These are phyloP conservation scores for Penicillium brevicompactum DNA, from an alignment of 2,329 filamentous ascomycete species.

Conservation along the genomic window DNA sequence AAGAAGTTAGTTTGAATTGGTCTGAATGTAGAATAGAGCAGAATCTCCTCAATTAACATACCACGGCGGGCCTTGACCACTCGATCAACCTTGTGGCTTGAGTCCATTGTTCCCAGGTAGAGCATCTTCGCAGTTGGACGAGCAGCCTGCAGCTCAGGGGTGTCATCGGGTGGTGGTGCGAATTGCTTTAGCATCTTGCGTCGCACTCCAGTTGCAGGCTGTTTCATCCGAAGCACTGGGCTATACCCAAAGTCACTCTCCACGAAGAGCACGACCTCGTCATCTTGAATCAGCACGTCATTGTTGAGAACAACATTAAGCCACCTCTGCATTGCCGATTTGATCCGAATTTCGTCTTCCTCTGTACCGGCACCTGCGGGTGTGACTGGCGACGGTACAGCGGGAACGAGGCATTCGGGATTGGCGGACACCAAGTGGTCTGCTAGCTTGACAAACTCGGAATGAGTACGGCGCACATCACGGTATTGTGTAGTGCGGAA, in stretches of 20 bases:
- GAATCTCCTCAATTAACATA: constrained; percentile 46
- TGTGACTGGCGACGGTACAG: constrained; percentile 90
- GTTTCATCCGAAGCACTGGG: constrained; percentile 91
- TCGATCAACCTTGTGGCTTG: constrained; percentile 94
- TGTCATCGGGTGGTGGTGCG: constrained; percentile 94
- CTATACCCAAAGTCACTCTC: constrained; percentile 99
- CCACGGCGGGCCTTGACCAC: constrained; percentile 90
- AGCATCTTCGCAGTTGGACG: constrained; percentile 92
- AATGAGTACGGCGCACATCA: constrained; percentile 92
- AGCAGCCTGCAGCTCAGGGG: constrained; percentile 87
- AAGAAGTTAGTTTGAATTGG: constrained; percentile 7
- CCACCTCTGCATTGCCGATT: constrained; percentile 89
- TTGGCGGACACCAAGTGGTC: constrained; percentile 97
- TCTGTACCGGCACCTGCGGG: constrained; percentile 94
- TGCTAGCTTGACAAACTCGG: constrained; percentile 94
- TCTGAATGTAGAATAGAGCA: not conserved
- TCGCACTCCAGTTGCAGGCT: constrained; percentile 92
- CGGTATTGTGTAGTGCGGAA: constrained; percentile 98
- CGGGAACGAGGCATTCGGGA: constrained; percentile 89
- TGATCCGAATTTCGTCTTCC: constrained; percentile 88
- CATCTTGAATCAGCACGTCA: constrained; percentile 89
- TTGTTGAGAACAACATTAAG: constrained; percentile 91
- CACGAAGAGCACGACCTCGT: constrained; percentile 98
- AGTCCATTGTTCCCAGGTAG: constrained; percentile 92
- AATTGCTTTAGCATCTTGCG: constrained; percentile 98